Base-by-base conservation (phyloP, 768 basidiomycete genomes). In the Amanita phalloides region DNA sequence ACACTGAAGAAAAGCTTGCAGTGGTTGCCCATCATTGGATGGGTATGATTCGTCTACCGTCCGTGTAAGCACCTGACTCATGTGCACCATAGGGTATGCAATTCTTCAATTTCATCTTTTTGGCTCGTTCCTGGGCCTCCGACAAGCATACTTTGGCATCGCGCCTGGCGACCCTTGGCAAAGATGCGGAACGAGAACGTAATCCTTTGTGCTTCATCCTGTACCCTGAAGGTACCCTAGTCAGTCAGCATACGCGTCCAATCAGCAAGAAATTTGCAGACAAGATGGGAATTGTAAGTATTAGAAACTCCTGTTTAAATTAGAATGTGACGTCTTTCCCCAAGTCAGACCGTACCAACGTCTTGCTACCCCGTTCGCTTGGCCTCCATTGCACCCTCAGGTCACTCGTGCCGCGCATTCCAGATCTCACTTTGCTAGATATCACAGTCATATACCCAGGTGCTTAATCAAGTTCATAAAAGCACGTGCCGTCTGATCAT, bases 171-270 rank as follows among this genome's bases (percentile, higher is more conserved):
- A 71, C 77, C 39, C 71, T 95, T 11, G 92, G 84, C 1, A 74
- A 72, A 48, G 75, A 75, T 30, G 83, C 86, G n/a, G 78, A 86
- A 60, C 66, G 75, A 47, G 73, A 80, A 60, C 76, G 85, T 55
- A 79, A 74, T 23, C 86, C 90, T 0, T 71, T 96, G 39, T 82
- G 84, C 55, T 80, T 95, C 58, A 72, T 97, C 51, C 74, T 97
- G 43, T 98, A 94, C 64, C 96, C 96, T 0, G 96, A 99, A 65
- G 96, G 96, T 28, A 97, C 95, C 3, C 82, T 98, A 25, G 86
- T 94, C 11, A 92, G 90, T 65, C 76, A 79, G 55, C 73, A 92
- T 55, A 98, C 94, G 3, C 68, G 90, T 44, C 91, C 90, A 0
- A 73, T 86, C 57, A 93, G 88, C 66, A 81, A 79, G 68, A 85